Evolutionary conservation across 768 basidiomycete genomes (phyloP), one percentile per base, ranked within the genome.

Genomic region (Strobilomyces confusus): DNA sequence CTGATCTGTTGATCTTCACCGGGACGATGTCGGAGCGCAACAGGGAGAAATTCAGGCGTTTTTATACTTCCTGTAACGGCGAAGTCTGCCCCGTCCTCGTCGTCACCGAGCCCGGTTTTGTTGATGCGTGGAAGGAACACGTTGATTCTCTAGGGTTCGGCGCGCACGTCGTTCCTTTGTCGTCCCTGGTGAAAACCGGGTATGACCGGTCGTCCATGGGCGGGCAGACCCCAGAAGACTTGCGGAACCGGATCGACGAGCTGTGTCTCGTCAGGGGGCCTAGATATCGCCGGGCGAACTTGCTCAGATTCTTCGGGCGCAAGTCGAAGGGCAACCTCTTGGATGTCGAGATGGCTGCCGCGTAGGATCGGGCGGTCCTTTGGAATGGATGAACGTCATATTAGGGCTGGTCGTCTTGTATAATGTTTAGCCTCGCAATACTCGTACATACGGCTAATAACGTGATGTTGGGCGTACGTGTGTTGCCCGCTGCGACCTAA

Each of bases 51-150:
- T 50, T 65, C 3, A 20, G 15, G 6, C 26, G 33, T 0, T 66
- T 63, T 47, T 63, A 68, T 29, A 7, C 34, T 12, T 42, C 51
- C 9, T 68, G 54, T 44, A 34, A 30, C 15, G 65, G 65, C 25
- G 66, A 68, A 13, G 47, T 65, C 29, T 61, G 63, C n/a, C 65
- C 65, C 36, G 32, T 68, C 22, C 57, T 66, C 12, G 22, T 66
- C 22, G 42, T 68, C 48, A 65, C 61, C 8, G 23, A 63, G 15
- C 20, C 14, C 11, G 17, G 0, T 8, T 58, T 41, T 40, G 41
- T 47, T 17, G 50, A 44, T 2, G 46, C 13, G 6, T 67, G 65
- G 64, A 53, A 8, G 9, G 23, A 6, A 15, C 17, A 46, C 23
- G 49, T 67, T 32, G 5, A 48, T 40, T 6, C 14, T 6, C 37